Evolutionary conservation across 1,284 basidiomycete species (phyloP).

Genomic region (Ganoderma lingzhi): DNA sequence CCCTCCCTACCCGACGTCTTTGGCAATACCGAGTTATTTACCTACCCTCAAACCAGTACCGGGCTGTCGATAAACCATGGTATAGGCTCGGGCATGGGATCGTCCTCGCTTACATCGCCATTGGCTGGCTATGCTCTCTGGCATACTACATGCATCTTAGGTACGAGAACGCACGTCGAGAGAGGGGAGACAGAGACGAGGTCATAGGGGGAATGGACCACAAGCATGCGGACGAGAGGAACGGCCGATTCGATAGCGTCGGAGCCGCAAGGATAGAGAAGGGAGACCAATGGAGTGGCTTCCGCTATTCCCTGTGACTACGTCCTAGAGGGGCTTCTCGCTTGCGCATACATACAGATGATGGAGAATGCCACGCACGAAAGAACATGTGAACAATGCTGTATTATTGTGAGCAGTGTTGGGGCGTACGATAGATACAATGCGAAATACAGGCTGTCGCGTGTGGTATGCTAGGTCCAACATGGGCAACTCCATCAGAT

Average conservation of each 20-base stretch:
- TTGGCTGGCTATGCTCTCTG: conserved; percentile 64
- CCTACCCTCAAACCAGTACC: conserved; percentile 54
- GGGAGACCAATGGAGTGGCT: conserved; percentile 58
- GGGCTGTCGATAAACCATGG: conserved; percentile 71
- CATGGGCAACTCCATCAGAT: conserved; percentile 31
- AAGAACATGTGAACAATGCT: conserved; percentile 4
- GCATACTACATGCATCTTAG: conserved; percentile 56
- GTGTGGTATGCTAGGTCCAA: conserved; percentile 32
- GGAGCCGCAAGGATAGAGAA: conserved; percentile 51
- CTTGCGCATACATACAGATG: neutral
- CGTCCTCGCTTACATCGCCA: conserved; percentile 73
- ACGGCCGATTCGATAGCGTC: conserved; percentile 48
- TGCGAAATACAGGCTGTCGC: conserved; percentile 31
- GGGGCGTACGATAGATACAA: conserved; percentile 37
- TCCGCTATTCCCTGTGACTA: conserved; percentile 48
- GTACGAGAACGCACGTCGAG: conserved; percentile 67
- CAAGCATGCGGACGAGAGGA: conserved; percentile 41
- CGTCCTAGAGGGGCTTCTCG: neutral
- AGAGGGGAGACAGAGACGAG: conserved; percentile 72
- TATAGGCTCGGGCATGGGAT: conserved; percentile 74
- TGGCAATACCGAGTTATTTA: neutral
- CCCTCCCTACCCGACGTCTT: neutral
- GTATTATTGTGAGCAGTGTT: conserved; percentile 34
- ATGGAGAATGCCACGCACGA: neutral
- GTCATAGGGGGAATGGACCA: conserved; percentile 60